Evolutionary conservation across 2,329 filamentous ascomycete species (phyloP), one percentile per base, ranked within the genome.

Genomic region (Fusarium mundagurra): DNA sequence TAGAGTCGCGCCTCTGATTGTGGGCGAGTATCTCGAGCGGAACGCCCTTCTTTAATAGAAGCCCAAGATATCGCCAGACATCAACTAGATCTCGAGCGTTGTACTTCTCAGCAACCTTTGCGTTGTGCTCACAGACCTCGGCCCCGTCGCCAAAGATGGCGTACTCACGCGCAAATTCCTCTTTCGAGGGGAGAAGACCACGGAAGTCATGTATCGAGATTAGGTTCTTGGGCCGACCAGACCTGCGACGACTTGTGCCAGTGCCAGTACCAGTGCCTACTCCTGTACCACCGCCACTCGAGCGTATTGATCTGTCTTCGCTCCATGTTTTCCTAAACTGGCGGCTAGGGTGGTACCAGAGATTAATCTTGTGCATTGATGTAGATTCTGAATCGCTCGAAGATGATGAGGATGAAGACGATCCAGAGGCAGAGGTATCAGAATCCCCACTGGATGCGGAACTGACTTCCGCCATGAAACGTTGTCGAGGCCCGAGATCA

Each of bases 41-140:
- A 34, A 95, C 91, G 50, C 94, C 91, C 75, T 93, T 93, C 73
- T 91, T 91, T 51, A 98, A 85, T 11, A 98, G 86, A 66, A 98
- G 85, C 24, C 90, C 92, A 62, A 94, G 87, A 73, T 98, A 92
- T 55, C 89, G 90, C 96, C 96, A 99, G 12, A 97, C 89, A 75
- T 94, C 90, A 33, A 93, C 92, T 36, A 97, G 83, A 72, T 98
- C 94, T 20, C 86, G 81, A 72, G 90, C 89, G 9, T 92, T 93
- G 75, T 92, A 88, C 71, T 90, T 91, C 74, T 91, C 88, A 14
- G 96, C 95, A 51, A 97, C 91, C 3, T 84, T 84, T 14, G 95
- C 94, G 81, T 99, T 99, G 77, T 97, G 92, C 50, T 89, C 87
- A 82, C 96, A 98, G 8, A 98, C 91, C 43, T 92, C 89, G n/a